Evolutionary conservation across 495 filamentous ascomycete species (phyloP).

Genomic region (Aspergillus egyptiacus): DNA sequence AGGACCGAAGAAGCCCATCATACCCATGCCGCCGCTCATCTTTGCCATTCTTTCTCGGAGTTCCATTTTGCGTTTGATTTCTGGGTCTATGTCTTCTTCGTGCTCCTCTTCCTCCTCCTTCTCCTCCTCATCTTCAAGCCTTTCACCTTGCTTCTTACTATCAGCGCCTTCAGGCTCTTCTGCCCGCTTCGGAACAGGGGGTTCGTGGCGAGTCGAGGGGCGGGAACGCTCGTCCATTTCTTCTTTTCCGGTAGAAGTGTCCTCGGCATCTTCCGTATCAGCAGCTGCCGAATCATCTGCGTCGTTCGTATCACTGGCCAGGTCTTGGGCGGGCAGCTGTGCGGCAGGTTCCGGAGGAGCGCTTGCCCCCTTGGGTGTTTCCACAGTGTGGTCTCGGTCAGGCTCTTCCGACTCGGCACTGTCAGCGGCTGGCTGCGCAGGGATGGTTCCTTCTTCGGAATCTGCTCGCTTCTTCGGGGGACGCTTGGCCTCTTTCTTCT

Average conservation of each 20-base stretch:
- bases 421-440: slow-evolving; percentile 36
- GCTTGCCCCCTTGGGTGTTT: slow-evolving; percentile 42
- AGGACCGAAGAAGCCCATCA: slow-evolving; percentile 88
- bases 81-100: slow-evolving; percentile 88
- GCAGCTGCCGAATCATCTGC: slow-evolving; percentile 84
- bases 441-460: slow-evolving; percentile 33
- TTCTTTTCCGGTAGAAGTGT: slow-evolving; percentile 66
- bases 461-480: slow-evolving; percentile 77
- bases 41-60: slow-evolving; percentile 93
- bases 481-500: slow-evolving; percentile 82
- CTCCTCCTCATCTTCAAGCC: slow-evolving; percentile 43
- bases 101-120: slow-evolving; percentile 67
- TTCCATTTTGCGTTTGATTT: slow-evolving; percentile 79
- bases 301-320: slow-evolving; percentile 76
- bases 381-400: slow-evolving; percentile 51
- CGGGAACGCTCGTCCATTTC: slow-evolving; percentile 56
- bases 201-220: slow-evolving; percentile 16
- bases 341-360: slow-evolving; percentile 40
- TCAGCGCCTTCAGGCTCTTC: slow-evolving; percentile 28
- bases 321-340: slow-evolving; percentile 45
- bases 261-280: slow-evolving; percentile 78
- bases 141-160: slow-evolving; percentile 37
- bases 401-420: slow-evolving; percentile 47
- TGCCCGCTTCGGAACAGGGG: slow-evolving; percentile 16
- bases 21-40: slow-evolving; percentile 97